phyloP scores from a whole-genome alignment of 768 basidiomycete species.

The Lactifluus volemus region DNA sequence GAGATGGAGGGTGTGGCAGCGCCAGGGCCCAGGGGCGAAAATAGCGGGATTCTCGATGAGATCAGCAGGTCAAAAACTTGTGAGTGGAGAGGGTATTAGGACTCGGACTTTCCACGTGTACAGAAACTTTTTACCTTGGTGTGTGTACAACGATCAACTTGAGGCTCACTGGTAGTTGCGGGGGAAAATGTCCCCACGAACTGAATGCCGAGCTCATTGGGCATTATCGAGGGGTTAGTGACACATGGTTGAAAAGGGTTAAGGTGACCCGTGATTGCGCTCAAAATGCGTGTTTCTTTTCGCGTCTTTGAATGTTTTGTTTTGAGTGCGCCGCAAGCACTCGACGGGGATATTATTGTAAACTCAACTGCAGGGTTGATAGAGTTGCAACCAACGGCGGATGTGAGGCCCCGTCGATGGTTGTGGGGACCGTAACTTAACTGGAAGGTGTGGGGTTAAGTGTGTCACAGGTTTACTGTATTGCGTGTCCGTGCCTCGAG shows the following conservation, averaged over 20 bases:
- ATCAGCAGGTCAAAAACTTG: neutral
- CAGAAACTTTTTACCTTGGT: no score
- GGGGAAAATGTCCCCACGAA: no score
- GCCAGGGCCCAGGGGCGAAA: neutral
- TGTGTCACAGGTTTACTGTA: no score
- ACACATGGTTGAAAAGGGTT: no score
- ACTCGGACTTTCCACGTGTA: no score
- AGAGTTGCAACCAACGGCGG: neutral
- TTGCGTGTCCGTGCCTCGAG: neutral
- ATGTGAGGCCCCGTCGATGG: neutral
- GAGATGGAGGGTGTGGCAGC: neutral
- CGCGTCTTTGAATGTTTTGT: neutral
- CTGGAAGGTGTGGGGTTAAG: neutral
- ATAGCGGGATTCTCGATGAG: neutral
- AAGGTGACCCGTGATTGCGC: neutral
- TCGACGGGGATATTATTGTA: neutral
- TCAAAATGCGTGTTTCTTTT: neutral
- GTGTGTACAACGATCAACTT: no score
- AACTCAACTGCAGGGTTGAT: neutral
- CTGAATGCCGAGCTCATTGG: neutral
- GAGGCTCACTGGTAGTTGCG: no score
- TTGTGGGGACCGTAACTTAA: neutral
- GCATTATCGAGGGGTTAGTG: neutral
- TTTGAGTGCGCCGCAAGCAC: neutral
- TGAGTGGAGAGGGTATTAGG: no score